A percentile compares a stretch with the other conserved stretches of the same genome.
phyloP scores from a whole-genome alignment of 768 basidiomycete genomes.

The Austroboletus eburneus region DNA sequence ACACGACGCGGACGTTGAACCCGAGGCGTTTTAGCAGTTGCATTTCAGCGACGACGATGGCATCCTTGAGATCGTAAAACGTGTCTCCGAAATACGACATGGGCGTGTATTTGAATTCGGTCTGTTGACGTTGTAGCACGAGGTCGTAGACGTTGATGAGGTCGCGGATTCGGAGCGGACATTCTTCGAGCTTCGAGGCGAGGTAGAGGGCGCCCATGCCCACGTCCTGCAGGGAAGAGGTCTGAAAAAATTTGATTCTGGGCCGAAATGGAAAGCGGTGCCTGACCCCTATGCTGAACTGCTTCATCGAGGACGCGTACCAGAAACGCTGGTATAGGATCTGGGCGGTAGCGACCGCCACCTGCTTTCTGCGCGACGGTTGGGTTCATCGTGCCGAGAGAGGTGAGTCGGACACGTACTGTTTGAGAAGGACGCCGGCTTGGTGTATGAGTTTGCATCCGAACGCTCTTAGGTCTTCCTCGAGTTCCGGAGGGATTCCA shows the following conservation, averaged over 20 bases:
- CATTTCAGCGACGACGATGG: constrained; percentile 93
- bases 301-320: constrained; percentile 92
- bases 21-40: constrained; percentile 94
- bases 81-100: constrained; percentile 88
- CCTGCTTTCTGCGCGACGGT: constrained; percentile 68
- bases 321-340: constrained; percentile 96
- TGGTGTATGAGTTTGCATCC: constrained; percentile 96
- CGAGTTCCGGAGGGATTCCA: constrained; percentile 74
- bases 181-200: constrained; percentile 90
- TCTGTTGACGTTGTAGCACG: constrained; percentile 58
- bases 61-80: constrained; percentile 94
- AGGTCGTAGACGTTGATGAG: constrained; percentile 93
- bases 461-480: constrained; percentile 84
- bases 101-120: constrained; percentile 67
- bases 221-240: constrained; percentile 54
- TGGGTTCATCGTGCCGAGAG: neutral
- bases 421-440: constrained; percentile 85
- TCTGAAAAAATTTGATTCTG: constrained; percentile 5
- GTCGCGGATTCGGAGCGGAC: constrained; percentile 86
- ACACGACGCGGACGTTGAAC: constrained; percentile 89
- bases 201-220: constrained; percentile 87
- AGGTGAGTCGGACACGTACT: constrained; percentile 49
- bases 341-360: constrained; percentile 94
- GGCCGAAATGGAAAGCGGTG: constrained; percentile 2
- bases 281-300: constrained; percentile 88